A percentile compares a stretch with the other conserved stretches of the same genome.
Evolutionary conservation across 1,284 basidiomycete genomes (phyloP).

Genomic region (Irpex sp.): DNA sequence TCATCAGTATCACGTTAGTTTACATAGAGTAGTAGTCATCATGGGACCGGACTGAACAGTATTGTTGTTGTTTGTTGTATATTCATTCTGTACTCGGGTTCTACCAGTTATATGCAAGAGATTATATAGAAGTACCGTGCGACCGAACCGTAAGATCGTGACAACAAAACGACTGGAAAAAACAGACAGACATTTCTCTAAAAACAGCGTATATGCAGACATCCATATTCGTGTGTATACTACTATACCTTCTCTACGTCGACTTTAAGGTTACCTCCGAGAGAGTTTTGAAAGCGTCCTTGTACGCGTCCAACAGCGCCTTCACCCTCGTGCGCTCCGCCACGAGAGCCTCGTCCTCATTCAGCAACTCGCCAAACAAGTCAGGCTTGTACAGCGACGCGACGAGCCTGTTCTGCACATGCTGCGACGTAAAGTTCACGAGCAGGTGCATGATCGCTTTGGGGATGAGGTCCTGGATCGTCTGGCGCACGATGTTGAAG

Average conservation of each 20-base stretch:
- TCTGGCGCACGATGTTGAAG: slow-evolving; percentile 94
- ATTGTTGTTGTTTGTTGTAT: neutral
- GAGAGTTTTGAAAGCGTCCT: slow-evolving; percentile 90
- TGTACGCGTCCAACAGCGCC: slow-evolving; percentile 93
- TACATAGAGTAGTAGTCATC: neutral
- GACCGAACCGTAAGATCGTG: neutral
- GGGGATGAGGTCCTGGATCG: slow-evolving; percentile 95
- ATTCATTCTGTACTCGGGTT: neutral
- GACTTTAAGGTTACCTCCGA: slow-evolving; percentile 76
- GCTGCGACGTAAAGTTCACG: slow-evolving; percentile 95
- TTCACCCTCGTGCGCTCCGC: slow-evolving; percentile 93
- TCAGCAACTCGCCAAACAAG: slow-evolving; percentile 86
- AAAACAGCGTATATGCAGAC: neutral
- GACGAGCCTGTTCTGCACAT: slow-evolving; percentile 95
- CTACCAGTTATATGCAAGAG: neutral
- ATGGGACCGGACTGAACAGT: neutral
- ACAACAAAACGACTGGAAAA: neutral
- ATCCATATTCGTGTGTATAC: neutral
- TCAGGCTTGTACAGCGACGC: slow-evolving; percentile 92
- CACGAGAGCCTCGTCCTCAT: slow-evolving; percentile 95
- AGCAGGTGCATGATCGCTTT: slow-evolving; percentile 97
- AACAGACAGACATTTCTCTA: neutral
- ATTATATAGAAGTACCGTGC: neutral
- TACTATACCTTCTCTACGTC: slow-evolving; percentile 32
- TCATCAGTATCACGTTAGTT: neutral